Percentiles rank a stretch among this genome's conserved stretches.
Conservation (phyloP, 352 stramenopile species). For the Phytophthora fragariaefolia region DNA sequence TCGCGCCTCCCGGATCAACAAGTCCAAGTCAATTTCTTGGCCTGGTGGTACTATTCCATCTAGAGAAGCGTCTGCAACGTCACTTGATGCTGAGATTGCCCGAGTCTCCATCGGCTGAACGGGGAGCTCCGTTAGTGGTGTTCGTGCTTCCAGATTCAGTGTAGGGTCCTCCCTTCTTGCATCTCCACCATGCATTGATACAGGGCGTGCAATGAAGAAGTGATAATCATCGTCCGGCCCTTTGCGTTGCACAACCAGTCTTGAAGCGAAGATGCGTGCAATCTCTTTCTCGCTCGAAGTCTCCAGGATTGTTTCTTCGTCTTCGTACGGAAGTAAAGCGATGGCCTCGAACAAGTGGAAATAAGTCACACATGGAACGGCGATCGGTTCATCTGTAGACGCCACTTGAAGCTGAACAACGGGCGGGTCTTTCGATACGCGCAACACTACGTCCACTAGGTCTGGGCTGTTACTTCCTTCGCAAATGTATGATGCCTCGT, state of each 20-base stretch:
- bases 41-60: slow-evolving; percentile 7
- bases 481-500: slow-evolving; percentile 22
- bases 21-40: slow-evolving; percentile 34
- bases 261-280: slow-evolving; percentile 32
- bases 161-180: neutral
- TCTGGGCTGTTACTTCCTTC: slow-evolving; percentile 6
- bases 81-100: slow-evolving; percentile 10
- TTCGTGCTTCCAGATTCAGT: slow-evolving; percentile 13
- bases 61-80: slow-evolving; percentile 3
- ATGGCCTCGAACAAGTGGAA: slow-evolving; percentile 53
- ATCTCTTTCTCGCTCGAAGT: slow-evolving; percentile 40
- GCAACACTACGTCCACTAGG: slow-evolving; percentile 35
- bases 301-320: slow-evolving; percentile 39
- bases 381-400: slow-evolving; percentile 13
- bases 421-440: slow-evolving; percentile 43
- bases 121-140: slow-evolving; percentile 35
- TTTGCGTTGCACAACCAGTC: slow-evolving; percentile 31
- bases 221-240: slow-evolving; percentile 36
- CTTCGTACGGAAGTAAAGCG: slow-evolving; percentile 40
- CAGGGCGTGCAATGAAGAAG: slow-evolving; percentile 34
- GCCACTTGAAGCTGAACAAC: slow-evolving; percentile 40
- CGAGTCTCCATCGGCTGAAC: slow-evolving; percentile 26
- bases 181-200: neutral
- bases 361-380: slow-evolving; percentile 30
- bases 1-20: slow-evolving; percentile 37